Evolutionary conservation across 768 basidiomycete species (phyloP).

Genomic region (Auricularia sp.): DNA sequence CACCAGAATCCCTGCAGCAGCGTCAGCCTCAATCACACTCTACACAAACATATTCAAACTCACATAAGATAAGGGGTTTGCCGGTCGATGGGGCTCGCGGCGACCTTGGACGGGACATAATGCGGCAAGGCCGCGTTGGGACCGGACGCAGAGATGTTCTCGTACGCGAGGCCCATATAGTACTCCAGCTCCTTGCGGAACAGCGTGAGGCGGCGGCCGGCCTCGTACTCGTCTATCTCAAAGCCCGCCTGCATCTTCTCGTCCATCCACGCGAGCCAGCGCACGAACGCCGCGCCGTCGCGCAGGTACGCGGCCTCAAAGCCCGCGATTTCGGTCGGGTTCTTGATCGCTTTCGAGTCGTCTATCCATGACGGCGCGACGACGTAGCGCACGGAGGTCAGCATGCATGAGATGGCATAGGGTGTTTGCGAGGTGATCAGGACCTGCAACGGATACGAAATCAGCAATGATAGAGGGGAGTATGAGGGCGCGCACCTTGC

Average conservation of each 20-base stretch:
- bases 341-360: constrained; percentile 80
- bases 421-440: constrained; percentile 66
- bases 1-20: constrained; percentile 72
- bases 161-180: constrained; percentile 80
- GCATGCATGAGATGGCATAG: constrained; percentile 76
- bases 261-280: constrained; percentile 91
- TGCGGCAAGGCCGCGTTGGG: constrained; percentile 93
- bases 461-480: background rate
- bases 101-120: constrained; percentile 66
- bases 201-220: constrained; percentile 72
- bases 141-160: constrained; percentile 82
- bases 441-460: constrained; percentile 27
- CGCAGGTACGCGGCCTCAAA: constrained; percentile 75
- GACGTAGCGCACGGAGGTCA: constrained; percentile 74
- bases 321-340: constrained; percentile 74
- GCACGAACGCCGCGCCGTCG: constrained; percentile 76
- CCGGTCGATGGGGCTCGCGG: constrained; percentile 63
- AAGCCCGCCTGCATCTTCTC: constrained; percentile 64
- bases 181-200: constrained; percentile 60
- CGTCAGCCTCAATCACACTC: background rate
- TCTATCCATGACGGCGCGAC: constrained; percentile 62
- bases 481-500: constrained; percentile 40
- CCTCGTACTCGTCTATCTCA: constrained; percentile 86
- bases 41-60: constrained; percentile 15
- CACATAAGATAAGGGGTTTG: constrained; percentile 84